phyloP scores from a whole-genome alignment of 768 basidiomycete species.

The Kwoniella botswanensis region DNA sequence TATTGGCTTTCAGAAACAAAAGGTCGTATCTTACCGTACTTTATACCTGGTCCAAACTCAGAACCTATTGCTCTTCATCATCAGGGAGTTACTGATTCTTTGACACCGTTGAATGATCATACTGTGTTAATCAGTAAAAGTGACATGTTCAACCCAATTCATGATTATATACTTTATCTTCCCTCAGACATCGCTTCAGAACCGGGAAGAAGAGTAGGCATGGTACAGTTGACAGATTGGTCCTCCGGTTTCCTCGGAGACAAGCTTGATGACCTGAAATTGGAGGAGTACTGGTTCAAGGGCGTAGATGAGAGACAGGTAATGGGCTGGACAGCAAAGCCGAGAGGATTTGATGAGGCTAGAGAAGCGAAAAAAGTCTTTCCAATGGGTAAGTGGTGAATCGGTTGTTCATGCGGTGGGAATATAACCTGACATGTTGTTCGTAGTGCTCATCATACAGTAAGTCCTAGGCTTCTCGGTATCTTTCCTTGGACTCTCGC shows the following conservation, averaged over 20 bases:
- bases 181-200: slow-evolving; percentile 57
- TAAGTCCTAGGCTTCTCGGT: slow-evolving; percentile 17
- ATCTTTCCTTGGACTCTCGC: not conserved
- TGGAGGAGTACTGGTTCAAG: slow-evolving; percentile 85
- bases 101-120: slow-evolving; percentile 68
- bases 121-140: slow-evolving; percentile 67
- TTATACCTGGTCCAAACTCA: slow-evolving; percentile 38
- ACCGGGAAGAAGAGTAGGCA: too few species aligned
- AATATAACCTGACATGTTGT: not conserved
- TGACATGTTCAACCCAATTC: slow-evolving; percentile 59
- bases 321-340: slow-evolving; percentile 84
- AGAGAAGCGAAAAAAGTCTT: slow-evolving; percentile 63
- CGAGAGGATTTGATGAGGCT: slow-evolving; percentile 72
- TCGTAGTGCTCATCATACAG: slow-evolving; percentile 71
- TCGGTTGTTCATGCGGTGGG: not conserved
- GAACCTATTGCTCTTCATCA: slow-evolving; percentile 47
- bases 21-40: slow-evolving; percentile 64
- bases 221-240: slow-evolving; percentile 66
- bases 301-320: slow-evolving; percentile 76
- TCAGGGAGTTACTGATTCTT: slow-evolving; percentile 39
- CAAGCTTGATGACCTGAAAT: slow-evolving; percentile 52
- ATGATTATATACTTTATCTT: slow-evolving; percentile 32
- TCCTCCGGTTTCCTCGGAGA: slow-evolving; percentile 63
- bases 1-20: slow-evolving; percentile 78
- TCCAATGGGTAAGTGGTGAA: slow-evolving; percentile 62